phyloP scores from a whole-genome alignment of 441 rosid species.

The Aquilaria agallochum region DNA sequence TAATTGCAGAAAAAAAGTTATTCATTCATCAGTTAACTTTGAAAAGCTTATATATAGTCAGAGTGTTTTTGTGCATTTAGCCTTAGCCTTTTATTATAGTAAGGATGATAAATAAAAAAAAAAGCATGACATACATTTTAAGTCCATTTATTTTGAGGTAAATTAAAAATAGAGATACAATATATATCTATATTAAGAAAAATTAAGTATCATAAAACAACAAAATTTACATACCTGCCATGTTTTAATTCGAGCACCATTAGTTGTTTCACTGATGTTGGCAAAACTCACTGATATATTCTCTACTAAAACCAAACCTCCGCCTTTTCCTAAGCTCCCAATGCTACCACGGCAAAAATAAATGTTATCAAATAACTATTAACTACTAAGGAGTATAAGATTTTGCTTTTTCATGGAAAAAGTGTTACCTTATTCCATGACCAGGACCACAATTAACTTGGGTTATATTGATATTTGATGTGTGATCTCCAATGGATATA shows the following conservation, averaged over 20 bases:
- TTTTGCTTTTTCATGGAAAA: not conserved
- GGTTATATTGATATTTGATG: constrained; percentile 18
- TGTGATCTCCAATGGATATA: constrained; percentile 41
- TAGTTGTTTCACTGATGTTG: constrained; percentile 33
- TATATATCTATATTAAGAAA: no score
- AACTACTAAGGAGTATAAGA: constrained; percentile 3
- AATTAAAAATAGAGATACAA: no score
- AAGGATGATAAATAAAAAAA: no score
- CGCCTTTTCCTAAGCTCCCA: constrained; percentile 53
- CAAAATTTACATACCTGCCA: constrained; percentile 28
- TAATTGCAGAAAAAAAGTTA: no score
- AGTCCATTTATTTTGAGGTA: no score
- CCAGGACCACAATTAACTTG: constrained; percentile 51
- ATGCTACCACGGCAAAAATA: constrained; percentile 20
- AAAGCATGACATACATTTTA: no score
- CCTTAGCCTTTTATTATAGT: no score
- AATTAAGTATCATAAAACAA: no score
- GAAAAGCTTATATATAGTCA: no score
- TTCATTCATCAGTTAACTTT: no score
- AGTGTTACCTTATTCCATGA: constrained; percentile 47
- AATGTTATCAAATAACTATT: not conserved
- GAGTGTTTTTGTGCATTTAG: no score
- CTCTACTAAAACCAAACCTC: constrained; percentile 32
- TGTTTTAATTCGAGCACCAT: constrained; percentile 60
- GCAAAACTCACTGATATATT: constrained; percentile 28